Evolutionary conservation across 108 stramenopile species (phyloP).

Genomic region (Chaetoceros tenuissimus): DNA sequence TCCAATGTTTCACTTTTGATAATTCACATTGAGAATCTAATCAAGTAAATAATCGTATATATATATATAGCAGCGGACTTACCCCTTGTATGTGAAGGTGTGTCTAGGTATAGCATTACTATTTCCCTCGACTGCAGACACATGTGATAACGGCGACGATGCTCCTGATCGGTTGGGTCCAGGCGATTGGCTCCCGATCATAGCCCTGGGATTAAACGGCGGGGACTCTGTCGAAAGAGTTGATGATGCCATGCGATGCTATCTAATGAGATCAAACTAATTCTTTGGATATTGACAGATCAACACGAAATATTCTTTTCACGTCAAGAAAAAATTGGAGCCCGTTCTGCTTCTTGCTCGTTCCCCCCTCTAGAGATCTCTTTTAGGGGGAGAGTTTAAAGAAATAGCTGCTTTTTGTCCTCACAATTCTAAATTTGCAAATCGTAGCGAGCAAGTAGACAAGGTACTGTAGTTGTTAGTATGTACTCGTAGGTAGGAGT

Average conservation of each 20-base stretch:
- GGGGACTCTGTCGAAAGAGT: constrained; percentile 41
- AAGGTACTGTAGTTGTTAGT: too few relatives aligned
- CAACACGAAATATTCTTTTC: too few relatives aligned
- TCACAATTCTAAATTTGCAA: too few relatives aligned
- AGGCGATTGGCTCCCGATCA: constrained; percentile 10
- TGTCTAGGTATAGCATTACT: constrained; percentile 37
- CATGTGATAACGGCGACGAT: constrained; percentile 2
- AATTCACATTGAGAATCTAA: neutral
- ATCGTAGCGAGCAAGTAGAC: too few relatives aligned
- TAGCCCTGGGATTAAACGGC: constrained; percentile 44
- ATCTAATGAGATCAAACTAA: too few relatives aligned
- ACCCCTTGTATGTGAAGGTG: constrained; percentile 43
- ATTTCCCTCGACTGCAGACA: constrained; percentile 4
- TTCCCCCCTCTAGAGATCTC: too few relatives aligned
- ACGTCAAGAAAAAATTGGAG: too few relatives aligned
- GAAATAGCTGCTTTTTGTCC: too few relatives aligned
- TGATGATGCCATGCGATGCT: constrained; percentile 12
- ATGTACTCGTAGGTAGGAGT: too few relatives aligned
- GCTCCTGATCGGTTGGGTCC: neutral
- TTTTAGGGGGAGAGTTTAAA: too few relatives aligned
- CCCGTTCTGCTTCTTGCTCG: too few relatives aligned
- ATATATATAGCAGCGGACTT: neutral
- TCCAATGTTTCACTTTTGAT: constrained; percentile 58
- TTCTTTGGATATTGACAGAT: too few relatives aligned
- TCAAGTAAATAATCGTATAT: neutral